Evolutionary conservation across 2,329 filamentous ascomycete genomes (phyloP).

Genomic region (Ustulina deusta): DNA sequence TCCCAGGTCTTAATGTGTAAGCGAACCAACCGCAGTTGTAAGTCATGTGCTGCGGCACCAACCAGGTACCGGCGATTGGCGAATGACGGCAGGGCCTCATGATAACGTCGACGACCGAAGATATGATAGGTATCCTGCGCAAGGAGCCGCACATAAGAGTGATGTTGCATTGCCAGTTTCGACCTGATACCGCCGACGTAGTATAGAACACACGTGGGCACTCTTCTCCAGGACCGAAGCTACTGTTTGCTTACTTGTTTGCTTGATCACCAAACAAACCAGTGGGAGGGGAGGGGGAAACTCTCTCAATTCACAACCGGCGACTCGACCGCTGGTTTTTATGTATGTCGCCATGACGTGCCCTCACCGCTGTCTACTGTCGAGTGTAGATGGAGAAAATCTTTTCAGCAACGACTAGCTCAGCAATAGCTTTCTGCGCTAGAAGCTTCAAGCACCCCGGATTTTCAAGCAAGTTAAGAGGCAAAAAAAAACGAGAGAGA

Average conservation of each 20-base stretch:
- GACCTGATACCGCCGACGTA: conserved; percentile 9
- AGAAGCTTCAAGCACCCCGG: conserved; percentile 29
- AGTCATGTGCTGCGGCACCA: conserved; percentile 15
- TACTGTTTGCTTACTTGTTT: not conserved
- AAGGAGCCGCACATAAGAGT: conserved; percentile 36
- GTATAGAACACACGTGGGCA: conserved; percentile 1
- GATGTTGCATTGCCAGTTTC: conserved; percentile 3
- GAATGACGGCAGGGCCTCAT: conserved; percentile 20
- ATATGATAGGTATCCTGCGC: no score
- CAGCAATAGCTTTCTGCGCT: conserved; percentile 15
- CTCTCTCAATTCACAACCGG: not conserved
- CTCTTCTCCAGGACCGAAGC: not conserved
- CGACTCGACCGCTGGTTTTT: conserved; percentile 6
- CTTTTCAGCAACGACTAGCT: conserved; percentile 9
- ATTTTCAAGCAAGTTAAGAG: conserved; percentile 24
- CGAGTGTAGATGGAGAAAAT: conserved; percentile 14
- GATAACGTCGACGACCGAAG: not conserved
- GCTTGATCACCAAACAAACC: conserved; percentile 10
- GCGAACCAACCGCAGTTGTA: conserved; percentile 28
- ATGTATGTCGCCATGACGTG: not conserved
- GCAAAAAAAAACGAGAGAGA: conserved; percentile 4
- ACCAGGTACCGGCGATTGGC: conserved; percentile 21
- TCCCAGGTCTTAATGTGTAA: conserved; percentile 29
- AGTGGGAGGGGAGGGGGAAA: not conserved
- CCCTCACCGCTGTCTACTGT: conserved; percentile 8